phyloP scores from a whole-genome alignment of 495 filamentous ascomycete species.

The Margaritispora aquatica region DNA sequence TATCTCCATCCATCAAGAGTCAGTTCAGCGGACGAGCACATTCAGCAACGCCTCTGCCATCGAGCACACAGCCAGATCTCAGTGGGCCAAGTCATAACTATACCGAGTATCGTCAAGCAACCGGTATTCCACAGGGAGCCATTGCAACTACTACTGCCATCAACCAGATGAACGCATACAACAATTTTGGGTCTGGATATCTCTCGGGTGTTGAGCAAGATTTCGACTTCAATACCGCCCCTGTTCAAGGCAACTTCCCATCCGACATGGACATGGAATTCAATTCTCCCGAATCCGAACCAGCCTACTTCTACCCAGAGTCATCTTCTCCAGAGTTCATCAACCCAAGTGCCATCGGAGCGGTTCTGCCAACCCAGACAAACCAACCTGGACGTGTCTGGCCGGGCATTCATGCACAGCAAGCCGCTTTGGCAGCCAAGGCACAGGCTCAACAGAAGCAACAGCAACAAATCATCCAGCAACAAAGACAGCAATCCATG shows the following conservation, averaged over 20 bases:
- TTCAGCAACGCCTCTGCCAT: conserved; percentile 29
- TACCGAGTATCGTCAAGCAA: conserved; percentile 85
- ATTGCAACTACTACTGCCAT: conserved; percentile 63
- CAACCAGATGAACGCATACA: conserved; percentile 50
- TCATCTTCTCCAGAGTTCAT: conserved; percentile 43
- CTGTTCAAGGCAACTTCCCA: conserved; percentile 32
- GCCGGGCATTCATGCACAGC: conserved; percentile 88
- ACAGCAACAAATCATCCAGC: conserved; percentile 53
- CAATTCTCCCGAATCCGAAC: conserved; percentile 42
- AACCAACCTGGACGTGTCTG: conserved; percentile 65
- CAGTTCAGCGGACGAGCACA: conserved; percentile 23
- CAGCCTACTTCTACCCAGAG: conserved; percentile 40
- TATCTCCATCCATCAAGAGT: conserved; percentile 38
- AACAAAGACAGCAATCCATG: conserved; percentile 46
- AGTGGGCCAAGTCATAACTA: conserved; percentile 88
- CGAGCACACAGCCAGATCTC: conserved; percentile 47
- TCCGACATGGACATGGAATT: conserved; percentile 62
- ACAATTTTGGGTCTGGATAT: conserved; percentile 46
- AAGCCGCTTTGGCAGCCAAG: conserved; percentile 75
- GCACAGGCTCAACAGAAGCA: conserved; percentile 62
- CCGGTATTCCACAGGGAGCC: conserved; percentile 75
- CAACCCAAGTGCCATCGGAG: conserved; percentile 63
- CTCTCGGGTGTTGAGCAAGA: conserved; percentile 43
- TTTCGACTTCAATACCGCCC: conserved; percentile 52
- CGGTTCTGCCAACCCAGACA: conserved; percentile 35